phyloP scores from a whole-genome alignment of 768 basidiomycete genomes.

The Gymnopilus junonius region DNA sequence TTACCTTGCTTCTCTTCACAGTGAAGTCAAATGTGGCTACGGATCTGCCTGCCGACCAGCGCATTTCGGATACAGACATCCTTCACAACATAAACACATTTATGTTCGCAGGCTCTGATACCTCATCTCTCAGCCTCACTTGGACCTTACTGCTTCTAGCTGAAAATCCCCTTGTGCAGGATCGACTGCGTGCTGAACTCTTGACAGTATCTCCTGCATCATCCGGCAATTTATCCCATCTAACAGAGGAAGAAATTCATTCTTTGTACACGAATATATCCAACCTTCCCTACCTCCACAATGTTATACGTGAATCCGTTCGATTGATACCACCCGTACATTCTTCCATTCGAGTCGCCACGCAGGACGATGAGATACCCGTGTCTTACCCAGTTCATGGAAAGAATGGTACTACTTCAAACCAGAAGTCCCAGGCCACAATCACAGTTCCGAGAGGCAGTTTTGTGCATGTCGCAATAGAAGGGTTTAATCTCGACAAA shows the following conservation, averaged over 20 bases:
- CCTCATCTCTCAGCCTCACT: slow-evolving; percentile 79
- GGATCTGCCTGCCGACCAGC: slow-evolving; percentile 68
- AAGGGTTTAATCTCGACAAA: slow-evolving; percentile 80
- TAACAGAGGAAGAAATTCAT: slow-evolving; percentile 68
- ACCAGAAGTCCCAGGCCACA: slow-evolving; percentile 41
- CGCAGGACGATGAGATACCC: slow-evolving; percentile 78
- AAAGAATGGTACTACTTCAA: slow-evolving; percentile 48
- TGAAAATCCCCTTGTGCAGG: slow-evolving; percentile 66
- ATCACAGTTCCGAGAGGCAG: slow-evolving; percentile 68
- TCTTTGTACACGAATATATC: slow-evolving; percentile 61
- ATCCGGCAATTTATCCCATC: slow-evolving; percentile 40
- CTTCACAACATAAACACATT: slow-evolving; percentile 87
- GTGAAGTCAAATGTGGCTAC: slow-evolving; percentile 84
- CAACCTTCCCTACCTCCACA: slow-evolving; percentile 72
- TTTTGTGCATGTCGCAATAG: slow-evolving; percentile 78
- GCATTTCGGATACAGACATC: slow-evolving; percentile 88
- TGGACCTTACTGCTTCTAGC: slow-evolving; percentile 86
- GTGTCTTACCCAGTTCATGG: slow-evolving; percentile 63
- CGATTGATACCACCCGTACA: slow-evolving; percentile 84
- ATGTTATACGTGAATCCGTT: slow-evolving; percentile 75
- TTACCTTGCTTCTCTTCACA: slow-evolving; percentile 31
- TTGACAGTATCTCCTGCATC: slow-evolving; percentile 44
- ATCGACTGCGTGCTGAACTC: slow-evolving; percentile 73
- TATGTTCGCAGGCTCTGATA: slow-evolving; percentile 91
- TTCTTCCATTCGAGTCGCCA: slow-evolving; percentile 80